phyloP scores from a whole-genome alignment of 148 eudicot species.

The Spergularia marina region DNA sequence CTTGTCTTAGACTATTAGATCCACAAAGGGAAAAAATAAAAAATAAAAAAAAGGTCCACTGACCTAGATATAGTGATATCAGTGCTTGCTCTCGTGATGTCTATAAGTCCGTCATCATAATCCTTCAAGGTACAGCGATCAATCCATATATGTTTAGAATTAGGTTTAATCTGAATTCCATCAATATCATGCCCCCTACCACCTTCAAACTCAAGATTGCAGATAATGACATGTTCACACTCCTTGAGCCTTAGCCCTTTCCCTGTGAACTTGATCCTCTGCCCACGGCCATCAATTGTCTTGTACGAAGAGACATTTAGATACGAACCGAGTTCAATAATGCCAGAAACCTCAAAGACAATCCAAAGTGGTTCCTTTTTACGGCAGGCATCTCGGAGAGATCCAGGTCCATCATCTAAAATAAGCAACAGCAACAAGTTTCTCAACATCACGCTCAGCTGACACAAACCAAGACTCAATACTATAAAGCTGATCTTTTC shows the following conservation, averaged over 20 bases:
- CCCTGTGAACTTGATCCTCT: constrained; percentile 63
- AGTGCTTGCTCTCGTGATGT: constrained; percentile 79
- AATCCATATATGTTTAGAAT: constrained; percentile 89
- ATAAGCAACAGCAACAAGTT: constrained; percentile 7
- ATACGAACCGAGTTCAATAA: constrained; percentile 60
- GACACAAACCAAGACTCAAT: background rate
- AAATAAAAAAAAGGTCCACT: constrained; percentile 13
- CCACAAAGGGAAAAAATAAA: background rate
- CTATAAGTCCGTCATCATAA: constrained; percentile 89
- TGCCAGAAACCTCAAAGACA: constrained; percentile 83
- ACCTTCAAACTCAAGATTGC: constrained; percentile 82
- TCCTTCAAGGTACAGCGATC: constrained; percentile 79
- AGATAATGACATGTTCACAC: constrained; percentile 83
- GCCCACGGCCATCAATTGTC: constrained; percentile 94
- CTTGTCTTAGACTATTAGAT: background rate
- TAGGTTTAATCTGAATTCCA: constrained; percentile 92
- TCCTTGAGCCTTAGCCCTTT: constrained; percentile 87
- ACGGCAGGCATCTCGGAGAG: constrained; percentile 84
- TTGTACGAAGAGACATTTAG: constrained; percentile 74
- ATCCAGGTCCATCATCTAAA: constrained; percentile 93
- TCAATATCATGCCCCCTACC: constrained; percentile 90
- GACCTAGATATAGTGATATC: constrained; percentile 90
- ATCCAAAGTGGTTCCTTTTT: constrained; percentile 87
- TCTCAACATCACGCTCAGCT: background rate
- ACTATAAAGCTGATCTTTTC: background rate